These are phyloP conservation scores for Coprinopsis marcescibilis DNA, from an alignment of 768 basidiomycete species.

Conservation along the genomic window DNA sequence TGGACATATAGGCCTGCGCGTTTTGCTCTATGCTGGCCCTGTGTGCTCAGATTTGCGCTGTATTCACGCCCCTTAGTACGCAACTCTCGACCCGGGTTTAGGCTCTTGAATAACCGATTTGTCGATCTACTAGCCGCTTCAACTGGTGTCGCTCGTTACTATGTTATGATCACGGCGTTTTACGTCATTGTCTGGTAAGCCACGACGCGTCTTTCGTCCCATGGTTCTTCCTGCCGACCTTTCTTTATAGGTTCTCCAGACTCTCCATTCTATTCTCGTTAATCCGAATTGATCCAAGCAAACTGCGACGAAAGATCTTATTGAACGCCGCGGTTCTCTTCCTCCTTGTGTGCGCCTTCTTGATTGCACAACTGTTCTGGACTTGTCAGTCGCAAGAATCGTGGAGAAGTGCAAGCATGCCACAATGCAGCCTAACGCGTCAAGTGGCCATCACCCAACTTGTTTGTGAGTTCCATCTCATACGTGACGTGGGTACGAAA, in stretches of 20 bases:
- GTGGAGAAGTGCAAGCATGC: constrained; percentile 2
- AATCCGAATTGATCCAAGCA: constrained; percentile 43
- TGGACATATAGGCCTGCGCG: constrained; percentile 19
- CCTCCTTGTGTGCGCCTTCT: constrained; percentile 25
- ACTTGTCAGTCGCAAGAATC: constrained; percentile 29
- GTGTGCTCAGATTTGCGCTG: constrained; percentile 21
- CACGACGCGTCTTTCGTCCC: not conserved
- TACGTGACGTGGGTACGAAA: not conserved
- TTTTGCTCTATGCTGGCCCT: constrained; percentile 23
- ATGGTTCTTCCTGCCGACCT: not conserved
- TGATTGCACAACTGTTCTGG: constrained; percentile 41
- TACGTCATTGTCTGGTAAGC: constrained; percentile 35
- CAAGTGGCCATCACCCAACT: constrained; percentile 50
- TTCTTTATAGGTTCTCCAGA: constrained; percentile 33
- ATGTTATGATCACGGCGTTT: constrained; percentile 31
- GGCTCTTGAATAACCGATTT: constrained; percentile 4
- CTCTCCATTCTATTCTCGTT: constrained; percentile 51
- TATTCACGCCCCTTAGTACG: constrained; percentile 24
- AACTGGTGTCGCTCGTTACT: constrained; percentile 24
- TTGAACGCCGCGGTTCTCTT: constrained; percentile 26
- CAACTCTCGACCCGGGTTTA: not conserved
- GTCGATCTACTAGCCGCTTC: constrained; percentile 4
- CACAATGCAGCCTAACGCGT: constrained; percentile 12
- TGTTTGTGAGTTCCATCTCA: constrained; percentile 34
- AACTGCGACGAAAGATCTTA: constrained; percentile 19